Evolutionary conservation across 2,329 filamentous ascomycete species (phyloP), one percentile per base, ranked within the genome.

Genomic region (Colletotrichum orbiculare): DNA sequence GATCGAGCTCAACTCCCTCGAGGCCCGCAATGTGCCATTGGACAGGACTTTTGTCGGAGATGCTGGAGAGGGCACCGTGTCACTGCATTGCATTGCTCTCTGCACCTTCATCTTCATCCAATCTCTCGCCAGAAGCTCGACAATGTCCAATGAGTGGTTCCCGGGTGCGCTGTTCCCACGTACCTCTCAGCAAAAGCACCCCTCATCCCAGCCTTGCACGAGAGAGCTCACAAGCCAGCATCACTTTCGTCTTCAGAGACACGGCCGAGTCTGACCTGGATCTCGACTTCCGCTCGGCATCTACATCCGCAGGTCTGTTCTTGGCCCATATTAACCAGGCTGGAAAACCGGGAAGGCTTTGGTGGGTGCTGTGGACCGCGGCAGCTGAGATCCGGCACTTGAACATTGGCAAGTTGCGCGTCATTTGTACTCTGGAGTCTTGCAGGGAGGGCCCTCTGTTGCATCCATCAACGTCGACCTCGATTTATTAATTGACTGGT

Each of bases 251-350:
- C 3, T 25, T 5, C 4, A 25, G 25, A 25, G 25, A 25, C 25
- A 25, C 4, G 4, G 25, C 25, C 25, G 4, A 25, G 25, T 25
- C 25, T 25, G 25, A 25, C 25, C 25, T 25, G 25, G 1, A 43
- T 60, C 52, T 53, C 56, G 62, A 52, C 58, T 35, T 56, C 53
- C 52, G 25, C 43, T 62, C 58, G 62, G 58, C 58, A 65, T 62
- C 52, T 11, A 25, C 62, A 52, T 56, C 62, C 58, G 58, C 33
- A 13, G 15, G 45, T 34, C 8, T 50, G 37, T 42, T 42, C 43
- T 52, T 56, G 62, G 58, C 52, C 58, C 62, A 65, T 65, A 62
- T 62, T 57, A 62, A 56, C 62, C 62, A 41, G 62, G 62, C 58
- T 62, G 62, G 57, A 13, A 56, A 47, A 47, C 45, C 46, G 41